Percentiles rank a stretch among this genome's conserved stretches.
These are phyloP conservation scores for Podaxis rugospora DNA, from an alignment of 768 basidiomycete genomes.

Conservation along the genomic window DNA sequence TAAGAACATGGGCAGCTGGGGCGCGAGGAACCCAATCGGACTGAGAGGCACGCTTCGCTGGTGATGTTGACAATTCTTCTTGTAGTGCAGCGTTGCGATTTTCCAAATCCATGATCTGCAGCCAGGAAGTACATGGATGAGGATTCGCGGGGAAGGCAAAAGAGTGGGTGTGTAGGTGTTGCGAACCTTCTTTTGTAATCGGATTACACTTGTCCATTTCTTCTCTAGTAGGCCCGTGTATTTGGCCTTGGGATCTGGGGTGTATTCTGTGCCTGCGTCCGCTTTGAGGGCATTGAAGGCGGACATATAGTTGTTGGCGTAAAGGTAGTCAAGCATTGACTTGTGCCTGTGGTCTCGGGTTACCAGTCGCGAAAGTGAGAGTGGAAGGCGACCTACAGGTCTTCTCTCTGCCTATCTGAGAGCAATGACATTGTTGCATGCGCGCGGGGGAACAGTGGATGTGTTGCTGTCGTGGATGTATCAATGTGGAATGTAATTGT, in stretches of 20 bases:
- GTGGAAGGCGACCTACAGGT: constrained; percentile 18
- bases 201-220: constrained; percentile 97
- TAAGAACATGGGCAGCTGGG: constrained; percentile 72
- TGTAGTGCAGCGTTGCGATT: constrained; percentile 74
- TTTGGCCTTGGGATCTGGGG: constrained; percentile 83
- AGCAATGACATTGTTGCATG: constrained; percentile 19
- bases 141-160: neutral
- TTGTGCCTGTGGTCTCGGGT: constrained; percentile 50
- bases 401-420: constrained; percentile 23
- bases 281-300: constrained; percentile 58
- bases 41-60: constrained; percentile 52
- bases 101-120: constrained; percentile 93
- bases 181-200: constrained; percentile 88
- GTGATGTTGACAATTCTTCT: constrained; percentile 56
- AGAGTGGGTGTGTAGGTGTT: neutral
- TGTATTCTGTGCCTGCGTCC: constrained; percentile 56
- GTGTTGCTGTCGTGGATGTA: neutral
- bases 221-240: constrained; percentile 88
- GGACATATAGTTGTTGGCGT: constrained; percentile 57
- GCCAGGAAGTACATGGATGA: constrained; percentile 7
- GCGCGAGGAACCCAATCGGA: constrained; percentile 88
- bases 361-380: constrained; percentile 11
- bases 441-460: neutral
- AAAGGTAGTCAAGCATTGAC: constrained; percentile 76
- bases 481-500: neutral